A percentile compares a stretch with the other conserved stretches of the same genome.
Conservation (phyloP, 2,329 filamentous ascomycete genomes). For the Aspergillus novoparasiticus region DNA sequence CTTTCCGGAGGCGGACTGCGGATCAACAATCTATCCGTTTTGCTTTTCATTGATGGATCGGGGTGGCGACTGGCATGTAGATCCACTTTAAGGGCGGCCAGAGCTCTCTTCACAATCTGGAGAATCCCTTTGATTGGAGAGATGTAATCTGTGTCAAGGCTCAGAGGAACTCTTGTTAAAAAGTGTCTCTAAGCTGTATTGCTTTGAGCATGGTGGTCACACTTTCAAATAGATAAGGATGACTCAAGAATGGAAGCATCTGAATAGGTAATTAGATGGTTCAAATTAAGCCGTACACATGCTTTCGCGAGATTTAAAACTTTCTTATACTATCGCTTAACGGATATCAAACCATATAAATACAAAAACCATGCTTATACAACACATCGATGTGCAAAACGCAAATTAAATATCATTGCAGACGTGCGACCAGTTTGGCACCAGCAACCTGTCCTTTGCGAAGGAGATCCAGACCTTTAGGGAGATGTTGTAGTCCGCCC, state of each 20-base stretch:
- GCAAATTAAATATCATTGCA: not conserved
- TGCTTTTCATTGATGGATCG: not conserved
- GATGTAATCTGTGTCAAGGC: too few species aligned
- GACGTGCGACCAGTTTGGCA: not conserved
- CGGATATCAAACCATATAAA: not conserved
- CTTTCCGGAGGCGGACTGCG: not conserved
- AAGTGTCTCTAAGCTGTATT: not conserved
- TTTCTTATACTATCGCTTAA: not conserved
- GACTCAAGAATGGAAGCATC: not conserved
- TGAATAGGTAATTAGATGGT: not conserved
- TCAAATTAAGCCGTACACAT: too few species aligned
- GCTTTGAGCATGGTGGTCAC: too few species aligned
- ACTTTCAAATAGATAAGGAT: not conserved
- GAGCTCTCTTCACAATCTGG: too few species aligned
- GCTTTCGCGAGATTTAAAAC: too few species aligned
- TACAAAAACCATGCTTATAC: not conserved
- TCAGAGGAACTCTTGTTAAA: too few species aligned
- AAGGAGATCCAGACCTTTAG: not conserved
- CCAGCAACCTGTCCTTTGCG: not conserved
- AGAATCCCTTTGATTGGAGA: too few species aligned
- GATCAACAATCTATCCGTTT: not conserved
- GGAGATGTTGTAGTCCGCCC: not conserved
- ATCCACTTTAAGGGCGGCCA: not conserved
- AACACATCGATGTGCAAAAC: not conserved
- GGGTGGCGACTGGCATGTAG: not conserved